phyloP scores from a whole-genome alignment of 2,329 filamentous ascomycete genomes.

The Penicillium sp. region DNA sequence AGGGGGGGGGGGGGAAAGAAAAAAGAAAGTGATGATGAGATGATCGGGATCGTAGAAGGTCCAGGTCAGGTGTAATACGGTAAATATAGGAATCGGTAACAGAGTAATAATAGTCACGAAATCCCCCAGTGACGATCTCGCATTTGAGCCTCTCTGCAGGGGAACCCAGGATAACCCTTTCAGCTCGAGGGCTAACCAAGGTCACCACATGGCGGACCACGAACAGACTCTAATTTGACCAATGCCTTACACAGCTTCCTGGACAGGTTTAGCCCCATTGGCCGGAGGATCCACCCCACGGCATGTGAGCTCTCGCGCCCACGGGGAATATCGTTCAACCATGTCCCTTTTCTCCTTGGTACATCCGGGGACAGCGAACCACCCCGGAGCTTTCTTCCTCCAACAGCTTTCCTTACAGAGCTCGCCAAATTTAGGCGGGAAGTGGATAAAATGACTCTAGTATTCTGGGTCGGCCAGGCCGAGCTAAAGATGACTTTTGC shows the following conservation, averaged over 20 bases:
- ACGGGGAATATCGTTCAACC: neutral
- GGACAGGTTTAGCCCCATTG: slow-evolving; percentile 16
- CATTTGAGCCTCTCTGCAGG: slow-evolving; percentile 28
- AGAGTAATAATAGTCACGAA: neutral
- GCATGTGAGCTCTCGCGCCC: slow-evolving; percentile 12
- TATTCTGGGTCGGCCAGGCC: neutral
- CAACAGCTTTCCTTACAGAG: neutral
- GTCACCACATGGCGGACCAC: slow-evolving; percentile 6
- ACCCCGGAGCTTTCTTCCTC: neutral
- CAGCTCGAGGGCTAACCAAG: slow-evolving; percentile 9
- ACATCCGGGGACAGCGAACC: neutral
- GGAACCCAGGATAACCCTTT: slow-evolving; percentile 15
- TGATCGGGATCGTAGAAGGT: neutral
- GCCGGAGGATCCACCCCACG: neutral
- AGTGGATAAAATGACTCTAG: neutral
- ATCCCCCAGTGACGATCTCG: slow-evolving; percentile 22
- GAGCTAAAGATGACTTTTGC: neutral
- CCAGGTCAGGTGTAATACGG: slow-evolving; percentile 4
- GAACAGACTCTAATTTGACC: slow-evolving; percentile 7
- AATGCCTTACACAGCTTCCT: slow-evolving; percentile 17
- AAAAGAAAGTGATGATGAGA: neutral
- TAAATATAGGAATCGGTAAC: neutral
- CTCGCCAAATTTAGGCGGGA: neutral
- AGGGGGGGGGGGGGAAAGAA: neutral
- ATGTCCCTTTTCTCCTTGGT: neutral